These are phyloP conservation scores for Pyricularia pennisetigena DNA, from an alignment of 2,329 filamentous ascomycete species.

Conservation along the genomic window DNA sequence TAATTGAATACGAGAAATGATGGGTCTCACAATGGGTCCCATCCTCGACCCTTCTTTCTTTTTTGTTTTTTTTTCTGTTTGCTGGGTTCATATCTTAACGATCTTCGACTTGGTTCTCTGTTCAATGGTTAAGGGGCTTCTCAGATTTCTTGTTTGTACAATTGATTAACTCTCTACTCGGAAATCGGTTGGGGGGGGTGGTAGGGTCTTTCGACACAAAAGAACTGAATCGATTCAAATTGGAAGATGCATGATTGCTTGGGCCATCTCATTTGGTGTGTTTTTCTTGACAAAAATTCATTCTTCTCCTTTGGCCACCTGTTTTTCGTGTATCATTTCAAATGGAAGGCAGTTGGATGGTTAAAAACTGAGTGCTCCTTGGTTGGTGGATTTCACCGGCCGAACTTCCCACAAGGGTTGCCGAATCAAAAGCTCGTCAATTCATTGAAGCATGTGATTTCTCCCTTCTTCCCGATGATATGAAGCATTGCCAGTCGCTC, in stretches of 20 bases:
- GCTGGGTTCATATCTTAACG: background rate
- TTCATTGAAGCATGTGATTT: background rate
- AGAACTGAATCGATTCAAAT: constrained; percentile 1
- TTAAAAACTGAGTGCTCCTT: background rate
- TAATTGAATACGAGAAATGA: constrained; percentile 2
- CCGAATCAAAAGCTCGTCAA: background rate
- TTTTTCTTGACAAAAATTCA: background rate
- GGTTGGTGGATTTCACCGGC: background rate
- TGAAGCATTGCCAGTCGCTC: background rate
- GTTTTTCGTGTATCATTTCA: background rate
- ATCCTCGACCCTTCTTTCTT: background rate
- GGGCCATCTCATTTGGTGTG: background rate
- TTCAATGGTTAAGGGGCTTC: constrained; percentile 1
- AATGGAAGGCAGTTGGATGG: background rate
- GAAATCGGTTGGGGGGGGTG: constrained; percentile 1
- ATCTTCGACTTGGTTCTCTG: constrained; percentile 3
- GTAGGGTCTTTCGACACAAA: constrained; percentile 1
- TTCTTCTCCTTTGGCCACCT: background rate
- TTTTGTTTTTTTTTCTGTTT: background rate
- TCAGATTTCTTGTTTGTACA: constrained; percentile 5
- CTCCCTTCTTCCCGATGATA: background rate
- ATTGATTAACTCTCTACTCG: constrained; percentile 5
- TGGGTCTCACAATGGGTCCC: background rate
- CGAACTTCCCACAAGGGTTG: background rate
- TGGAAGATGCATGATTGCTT: background rate